phyloP scores from a whole-genome alignment of 2,329 filamentous ascomycete species.

The Thelonectria olida region DNA sequence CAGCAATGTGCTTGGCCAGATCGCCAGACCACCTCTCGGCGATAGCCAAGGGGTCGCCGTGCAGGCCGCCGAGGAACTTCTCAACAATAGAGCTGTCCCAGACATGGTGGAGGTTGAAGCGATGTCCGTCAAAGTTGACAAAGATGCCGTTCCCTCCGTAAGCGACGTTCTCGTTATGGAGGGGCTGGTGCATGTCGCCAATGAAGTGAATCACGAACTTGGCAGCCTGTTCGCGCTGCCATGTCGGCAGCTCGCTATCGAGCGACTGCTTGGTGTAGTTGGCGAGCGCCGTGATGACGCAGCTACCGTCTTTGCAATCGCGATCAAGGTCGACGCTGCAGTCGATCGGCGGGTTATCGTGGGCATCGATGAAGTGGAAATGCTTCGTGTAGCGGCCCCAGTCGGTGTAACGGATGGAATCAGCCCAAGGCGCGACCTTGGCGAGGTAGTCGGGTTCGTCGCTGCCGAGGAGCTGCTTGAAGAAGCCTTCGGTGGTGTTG shows the following conservation, averaged over 20 bases:
- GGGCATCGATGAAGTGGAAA: slow-evolving; percentile 76
- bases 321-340: slow-evolving; percentile 68
- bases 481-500: slow-evolving; percentile 62
- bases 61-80: slow-evolving; percentile 66
- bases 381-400: slow-evolving; percentile 69
- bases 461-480: slow-evolving; percentile 66
- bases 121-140: slow-evolving; percentile 66
- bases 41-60: slow-evolving; percentile 58
- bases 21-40: slow-evolving; percentile 66
- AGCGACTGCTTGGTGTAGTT: slow-evolving; percentile 68
- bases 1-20: slow-evolving; percentile 63
- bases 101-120: slow-evolving; percentile 74
- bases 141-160: slow-evolving; percentile 74
- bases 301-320: slow-evolving; percentile 71
- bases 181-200: slow-evolving; percentile 75
- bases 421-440: slow-evolving; percentile 72
- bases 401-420: slow-evolving; percentile 71
- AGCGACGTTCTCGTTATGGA: slow-evolving; percentile 71
- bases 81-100: slow-evolving; percentile 79
- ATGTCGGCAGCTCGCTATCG: slow-evolving; percentile 54
- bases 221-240: slow-evolving; percentile 65
- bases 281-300: slow-evolving; percentile 67
- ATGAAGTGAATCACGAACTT: slow-evolving; percentile 76
- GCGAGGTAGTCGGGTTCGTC: slow-evolving; percentile 67
- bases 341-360: slow-evolving; percentile 66